Evolutionary conservation across 78 protist species (phyloP), one percentile per base, ranked within the genome.

Genomic region (Diacronema lutheri): DNA sequence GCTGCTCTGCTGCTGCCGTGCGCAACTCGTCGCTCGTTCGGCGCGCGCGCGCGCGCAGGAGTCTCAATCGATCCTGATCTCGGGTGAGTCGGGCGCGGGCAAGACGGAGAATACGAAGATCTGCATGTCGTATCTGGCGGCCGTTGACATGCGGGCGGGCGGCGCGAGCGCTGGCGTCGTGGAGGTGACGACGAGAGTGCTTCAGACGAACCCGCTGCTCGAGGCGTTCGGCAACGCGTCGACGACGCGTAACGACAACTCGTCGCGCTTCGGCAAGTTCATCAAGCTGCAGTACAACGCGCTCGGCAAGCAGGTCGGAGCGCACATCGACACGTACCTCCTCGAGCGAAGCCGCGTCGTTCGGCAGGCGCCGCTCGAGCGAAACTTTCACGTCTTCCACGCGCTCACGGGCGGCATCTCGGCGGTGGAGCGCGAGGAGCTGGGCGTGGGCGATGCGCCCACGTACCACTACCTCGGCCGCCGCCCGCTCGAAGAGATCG

Each of bases 71-170:
- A 31, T 71, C 35, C 79, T 71, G n/a, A 35, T 91, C 72, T 50
- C 91, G 50, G 97, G 97, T 56, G 98, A 96, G 93, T 90, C 94
- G 10, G 97, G 98, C 41, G 97, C 96, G n/a, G 97, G 96, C 35
- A 95, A 95, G 86, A 95, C 98, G 6, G 97, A 95, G 86, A 81
- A 93, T 10, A 93, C 95, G 33, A 95, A 95, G 90, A 79, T 92
- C 46, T 69, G 87, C 40, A 82, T 94, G 88, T 91, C 91, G 60
- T 95, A 93, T 83, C 85, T 92, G 7, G 93, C 91, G 16, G 9
- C 1, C 71, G 55, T 78, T 57, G 35, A 37, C 38, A 1, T 0
- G 31, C 25, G 4, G 25, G 33, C 50, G 16, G 13, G 6, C 37
- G 23, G 40, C 38, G 56, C 31, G 57, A 41, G 80, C n/a, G 1